These are phyloP conservation scores for Geosmithia morbida DNA, from an alignment of 2,329 filamentous ascomycete species.

Conservation along the genomic window DNA sequence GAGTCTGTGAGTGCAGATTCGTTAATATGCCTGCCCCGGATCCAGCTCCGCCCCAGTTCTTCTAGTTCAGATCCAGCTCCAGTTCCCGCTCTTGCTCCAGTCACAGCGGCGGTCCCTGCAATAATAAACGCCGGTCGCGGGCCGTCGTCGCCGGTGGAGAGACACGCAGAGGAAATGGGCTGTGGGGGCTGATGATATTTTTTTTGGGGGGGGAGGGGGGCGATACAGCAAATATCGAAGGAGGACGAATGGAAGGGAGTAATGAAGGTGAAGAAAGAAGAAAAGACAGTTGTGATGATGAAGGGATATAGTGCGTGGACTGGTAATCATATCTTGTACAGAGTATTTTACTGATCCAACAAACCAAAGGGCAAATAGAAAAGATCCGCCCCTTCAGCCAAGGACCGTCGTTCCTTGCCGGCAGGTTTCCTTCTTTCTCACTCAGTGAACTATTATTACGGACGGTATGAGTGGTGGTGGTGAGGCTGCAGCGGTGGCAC, in stretches of 20 bases:
- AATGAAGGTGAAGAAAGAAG: no score
- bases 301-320: no score
- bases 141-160: neutral
- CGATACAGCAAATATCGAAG: no score
- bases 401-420: neutral
- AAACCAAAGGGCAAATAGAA: no score
- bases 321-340: no score
- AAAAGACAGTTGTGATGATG: no score
- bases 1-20: neutral
- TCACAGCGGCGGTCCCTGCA: neutral
- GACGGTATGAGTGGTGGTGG: neutral
- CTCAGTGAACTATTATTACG: neutral
- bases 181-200: no score
- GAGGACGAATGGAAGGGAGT: no score
- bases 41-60: neutral
- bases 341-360: no score
- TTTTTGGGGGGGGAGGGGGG: no score
- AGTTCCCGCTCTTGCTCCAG: neutral
- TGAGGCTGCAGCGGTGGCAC: neutral
- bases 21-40: neutral
- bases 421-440: neutral
- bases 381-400: no score
- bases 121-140: neutral
- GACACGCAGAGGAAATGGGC: no score
- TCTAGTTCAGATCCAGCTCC: slow-evolving; percentile 1